phyloP scores from a whole-genome alignment of 352 stramenopile genomes.

The Phytophthora brassicae region DNA sequence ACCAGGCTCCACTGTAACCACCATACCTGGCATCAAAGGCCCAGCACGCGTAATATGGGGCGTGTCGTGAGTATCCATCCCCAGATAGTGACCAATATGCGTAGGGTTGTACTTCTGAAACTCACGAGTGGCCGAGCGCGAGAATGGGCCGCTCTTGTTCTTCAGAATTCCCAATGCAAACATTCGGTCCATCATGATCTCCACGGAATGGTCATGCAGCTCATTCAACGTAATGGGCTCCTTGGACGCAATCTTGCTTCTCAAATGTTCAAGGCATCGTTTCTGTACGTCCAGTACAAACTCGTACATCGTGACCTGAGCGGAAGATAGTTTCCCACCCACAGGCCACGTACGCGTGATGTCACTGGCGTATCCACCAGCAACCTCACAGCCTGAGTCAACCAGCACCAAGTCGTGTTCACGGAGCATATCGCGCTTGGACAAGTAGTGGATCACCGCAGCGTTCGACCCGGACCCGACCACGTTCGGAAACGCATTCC shows the following conservation, averaged over 20 bases:
- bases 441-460: constrained; percentile 84
- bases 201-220: constrained; percentile 73
- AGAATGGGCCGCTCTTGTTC: constrained; percentile 21
- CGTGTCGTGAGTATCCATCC: constrained; percentile 86
- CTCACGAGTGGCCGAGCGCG: constrained; percentile 44
- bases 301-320: constrained; percentile 69
- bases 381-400: constrained; percentile 80
- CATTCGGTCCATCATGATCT: constrained; percentile 70
- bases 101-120: constrained; percentile 87
- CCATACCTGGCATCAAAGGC: constrained; percentile 70
- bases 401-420: constrained; percentile 82
- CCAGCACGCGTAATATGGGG: constrained; percentile 62
- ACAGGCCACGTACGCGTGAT: constrained; percentile 84
- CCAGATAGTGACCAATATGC: constrained; percentile 84
- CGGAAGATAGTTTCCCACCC: constrained; percentile 40
- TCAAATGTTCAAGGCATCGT: constrained; percentile 61
- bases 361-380: constrained; percentile 77
- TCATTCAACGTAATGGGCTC: constrained; percentile 67
- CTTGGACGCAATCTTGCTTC: constrained; percentile 43
- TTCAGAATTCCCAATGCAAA: constrained; percentile 65
- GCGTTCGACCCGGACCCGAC: constrained; percentile 75
- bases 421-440: constrained; percentile 64
- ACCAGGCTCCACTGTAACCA: constrained; percentile 81
- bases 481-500: constrained; percentile 85
- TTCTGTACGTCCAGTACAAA: constrained; percentile 82